These are phyloP conservation scores for Peronospora destructor DNA, from an alignment of 352 stramenopile species.

Conservation along the genomic window DNA sequence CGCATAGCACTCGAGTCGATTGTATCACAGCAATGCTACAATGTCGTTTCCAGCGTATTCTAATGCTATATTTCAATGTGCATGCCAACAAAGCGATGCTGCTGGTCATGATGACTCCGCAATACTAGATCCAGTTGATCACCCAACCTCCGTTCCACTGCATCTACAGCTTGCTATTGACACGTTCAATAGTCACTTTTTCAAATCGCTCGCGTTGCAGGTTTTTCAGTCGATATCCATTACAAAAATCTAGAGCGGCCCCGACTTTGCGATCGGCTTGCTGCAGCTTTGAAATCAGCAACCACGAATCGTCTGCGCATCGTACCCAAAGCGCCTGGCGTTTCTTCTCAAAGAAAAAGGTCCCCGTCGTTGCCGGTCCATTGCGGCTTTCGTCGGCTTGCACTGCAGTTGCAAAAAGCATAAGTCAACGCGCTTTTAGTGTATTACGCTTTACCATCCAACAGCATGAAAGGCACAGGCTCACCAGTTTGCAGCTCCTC, in stretches of 20 bases:
- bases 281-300: conserved; percentile 67
- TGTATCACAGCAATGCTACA: no score
- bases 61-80: no score
- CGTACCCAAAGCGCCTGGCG: conserved; percentile 64
- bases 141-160: no score
- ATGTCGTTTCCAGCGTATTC: no score
- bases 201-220: conserved; percentile 44
- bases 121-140: no score
- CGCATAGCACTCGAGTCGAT: no score
- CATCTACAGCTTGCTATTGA: conserved; percentile 20
- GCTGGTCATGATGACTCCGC: no score
- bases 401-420: conserved; percentile 14
- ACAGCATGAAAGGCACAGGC: conserved; percentile 2
- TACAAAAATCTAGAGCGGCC: conserved; percentile 67
- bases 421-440: background rate
- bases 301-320: conserved; percentile 45
- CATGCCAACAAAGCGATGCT: no score
- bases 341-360: conserved; percentile 76
- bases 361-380: conserved; percentile 17
- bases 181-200: conserved; percentile 4
- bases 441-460: background rate
- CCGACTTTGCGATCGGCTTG: conserved; percentile 59
- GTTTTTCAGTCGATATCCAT: conserved; percentile 69
- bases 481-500: conserved; percentile 40
- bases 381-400: conserved; percentile 17